Conservation (phyloP, 139 green algal genomes). For the Chlamydomonas schloesseri region DNA sequence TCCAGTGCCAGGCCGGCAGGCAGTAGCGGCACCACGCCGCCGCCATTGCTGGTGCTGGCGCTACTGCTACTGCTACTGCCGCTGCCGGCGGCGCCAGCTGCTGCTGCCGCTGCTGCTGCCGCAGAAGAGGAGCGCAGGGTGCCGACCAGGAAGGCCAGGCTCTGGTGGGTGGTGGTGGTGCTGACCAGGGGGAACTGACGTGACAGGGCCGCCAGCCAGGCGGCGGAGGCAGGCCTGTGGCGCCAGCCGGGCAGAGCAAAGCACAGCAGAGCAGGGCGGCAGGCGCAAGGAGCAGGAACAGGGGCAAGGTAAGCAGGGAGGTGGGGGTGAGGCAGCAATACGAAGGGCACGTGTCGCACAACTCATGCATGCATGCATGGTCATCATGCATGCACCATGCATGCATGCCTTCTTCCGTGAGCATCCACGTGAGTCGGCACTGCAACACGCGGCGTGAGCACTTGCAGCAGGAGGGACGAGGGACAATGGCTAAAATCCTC, state of each 20-base stretch:
- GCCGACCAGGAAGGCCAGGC: conserved; percentile 5
- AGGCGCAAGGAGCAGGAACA: neutral
- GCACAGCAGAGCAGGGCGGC: no score
- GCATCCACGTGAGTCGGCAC: no score
- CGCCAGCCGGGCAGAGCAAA: no score
- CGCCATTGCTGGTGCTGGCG: neutral
- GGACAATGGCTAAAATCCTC: no score
- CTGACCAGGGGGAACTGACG: neutral
- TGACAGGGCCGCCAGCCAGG: neutral
- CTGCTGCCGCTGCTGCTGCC: neutral
- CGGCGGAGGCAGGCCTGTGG: neutral
- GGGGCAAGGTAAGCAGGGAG: no score
- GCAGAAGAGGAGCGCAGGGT: neutral
- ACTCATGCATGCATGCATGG: neutral
- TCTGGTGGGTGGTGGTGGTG: neutral
- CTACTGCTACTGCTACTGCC: neutral
- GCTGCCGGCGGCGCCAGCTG: no score
- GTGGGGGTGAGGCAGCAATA: no score
- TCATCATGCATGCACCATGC: neutral
- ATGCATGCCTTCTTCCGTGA: no score
- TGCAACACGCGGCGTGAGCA: no score
- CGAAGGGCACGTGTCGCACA: no score
- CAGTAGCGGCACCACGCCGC: neutral
- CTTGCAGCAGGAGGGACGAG: no score
- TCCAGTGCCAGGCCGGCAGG: neutral